Conservation (phyloP, 139 green algal species). For the Chlorella sp. region DNA sequence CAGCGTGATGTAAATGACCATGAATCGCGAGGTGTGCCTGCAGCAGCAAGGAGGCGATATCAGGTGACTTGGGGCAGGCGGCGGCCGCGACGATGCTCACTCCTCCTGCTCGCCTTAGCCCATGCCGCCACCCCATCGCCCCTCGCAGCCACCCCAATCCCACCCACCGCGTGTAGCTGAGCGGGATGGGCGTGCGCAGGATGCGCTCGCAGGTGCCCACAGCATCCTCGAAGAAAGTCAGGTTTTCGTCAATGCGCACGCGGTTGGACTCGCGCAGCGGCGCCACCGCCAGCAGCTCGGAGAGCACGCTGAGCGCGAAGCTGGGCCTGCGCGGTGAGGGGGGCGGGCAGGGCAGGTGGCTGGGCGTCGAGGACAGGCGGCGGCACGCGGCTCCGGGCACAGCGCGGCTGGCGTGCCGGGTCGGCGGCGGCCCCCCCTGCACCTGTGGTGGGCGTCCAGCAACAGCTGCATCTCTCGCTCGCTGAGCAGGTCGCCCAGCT, state of each 20-base stretch:
- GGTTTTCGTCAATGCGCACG: conserved; percentile 10
- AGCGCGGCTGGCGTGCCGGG: background rate
- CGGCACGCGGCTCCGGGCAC: background rate
- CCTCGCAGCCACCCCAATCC: too few relatives aligned
- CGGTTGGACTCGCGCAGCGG: background rate
- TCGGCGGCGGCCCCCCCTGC: too few relatives aligned
- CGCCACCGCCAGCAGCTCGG: conserved; percentile 1
- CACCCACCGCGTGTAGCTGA: conserved; percentile 26
- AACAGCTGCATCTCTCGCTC: conserved; percentile 19
- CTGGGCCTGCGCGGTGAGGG: conserved; percentile 8
- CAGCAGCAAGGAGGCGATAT: background rate
- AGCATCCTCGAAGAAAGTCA: conserved; percentile 16
- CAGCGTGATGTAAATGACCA: conserved; percentile 71
- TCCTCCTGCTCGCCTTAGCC: too few relatives aligned
- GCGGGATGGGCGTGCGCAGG: conserved; percentile 12
- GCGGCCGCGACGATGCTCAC: too few relatives aligned
- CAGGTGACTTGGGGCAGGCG: too few relatives aligned
- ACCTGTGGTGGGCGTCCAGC: conserved; percentile 28
- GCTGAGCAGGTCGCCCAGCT: conserved; percentile 22
- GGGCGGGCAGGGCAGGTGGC: background rate
- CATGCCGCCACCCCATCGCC: too few relatives aligned
- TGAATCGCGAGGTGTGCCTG: conserved; percentile 73
- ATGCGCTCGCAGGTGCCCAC: conserved; percentile 34
- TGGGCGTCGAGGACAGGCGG: background rate
- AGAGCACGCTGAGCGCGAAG: conserved; percentile 7